Evolutionary conservation across 768 basidiomycete genomes (phyloP), one percentile per base, ranked within the genome.

Genomic region (Myochromella boudieri): DNA sequence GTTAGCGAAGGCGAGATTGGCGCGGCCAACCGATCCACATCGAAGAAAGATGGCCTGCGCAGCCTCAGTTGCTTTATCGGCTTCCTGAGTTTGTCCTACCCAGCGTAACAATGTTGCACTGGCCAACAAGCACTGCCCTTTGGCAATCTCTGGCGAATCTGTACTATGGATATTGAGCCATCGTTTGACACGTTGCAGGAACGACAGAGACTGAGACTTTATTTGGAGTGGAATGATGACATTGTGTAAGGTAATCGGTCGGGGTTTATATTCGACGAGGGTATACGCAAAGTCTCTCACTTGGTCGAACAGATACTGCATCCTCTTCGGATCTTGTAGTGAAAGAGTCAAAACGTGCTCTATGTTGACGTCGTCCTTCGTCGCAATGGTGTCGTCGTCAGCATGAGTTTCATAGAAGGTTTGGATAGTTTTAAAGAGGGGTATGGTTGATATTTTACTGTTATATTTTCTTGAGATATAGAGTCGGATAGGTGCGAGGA

Each of bases 401-500:
- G 11, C 25, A 4, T 44, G 46, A 12, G 42, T 36, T n/a, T 32
- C 7, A 28, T 53, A 53, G 37, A 36, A 48, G 7, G 8, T 10
- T 5, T 33, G 40, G 11, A 53, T 28, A 12, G 10, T 12, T 8
- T 28, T 12, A 4, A 43, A 42, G 9, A 50, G 39, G 12, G 48
- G 48, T 7, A 41, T 24, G 17, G 8, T 9, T n/a, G 11, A 26
- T 12, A 27, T 20, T 11, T 26, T 24, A 10, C 6, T 17, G 24
- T 42, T 38, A 27, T 24, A 15, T 11, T 22, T 15, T 7, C 17
- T 31, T 9, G 34, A 33, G 2, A 54, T 40, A 34, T 51, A 44
- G 31, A 54, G 49, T 27, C 49, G 41, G 5, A 54, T 51, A 6
- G 53, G 53, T 14, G 53, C 53, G n/a, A 54, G 46, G 21, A 51